Evolutionary conservation across 2,329 filamentous ascomycete genomes (phyloP).

Genomic region (Ophiostoma sp.): DNA sequence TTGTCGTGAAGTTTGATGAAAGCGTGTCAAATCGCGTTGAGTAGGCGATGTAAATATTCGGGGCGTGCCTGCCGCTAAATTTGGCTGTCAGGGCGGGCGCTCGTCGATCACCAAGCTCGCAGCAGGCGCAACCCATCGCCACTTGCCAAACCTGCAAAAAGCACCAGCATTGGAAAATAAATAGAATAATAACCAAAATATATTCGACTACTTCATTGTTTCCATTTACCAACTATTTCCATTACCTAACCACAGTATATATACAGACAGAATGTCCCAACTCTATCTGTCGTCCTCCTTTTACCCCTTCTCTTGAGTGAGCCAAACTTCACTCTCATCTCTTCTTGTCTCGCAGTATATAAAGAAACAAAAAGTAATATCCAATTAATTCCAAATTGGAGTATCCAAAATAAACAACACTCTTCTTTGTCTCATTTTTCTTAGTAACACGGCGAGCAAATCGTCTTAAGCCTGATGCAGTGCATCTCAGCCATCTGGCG

Average conservation of each 20-base stretch:
- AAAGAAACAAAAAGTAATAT: not conserved
- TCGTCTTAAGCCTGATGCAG: slow-evolving; percentile 3
- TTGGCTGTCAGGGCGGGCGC: not conserved
- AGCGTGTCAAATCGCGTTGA: not conserved
- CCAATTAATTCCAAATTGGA: slow-evolving; percentile 17
- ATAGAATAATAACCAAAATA: not conserved
- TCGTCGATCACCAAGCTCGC: not conserved
- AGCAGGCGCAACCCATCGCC: not conserved
- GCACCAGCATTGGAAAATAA: not conserved
- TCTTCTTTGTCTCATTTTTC: not conserved
- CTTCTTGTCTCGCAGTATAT: not conserved
- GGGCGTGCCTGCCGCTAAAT: not conserved
- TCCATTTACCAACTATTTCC: not conserved
- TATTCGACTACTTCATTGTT: not conserved
- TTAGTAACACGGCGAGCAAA: not conserved
- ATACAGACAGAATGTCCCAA: not conserved
- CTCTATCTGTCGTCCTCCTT: not conserved
- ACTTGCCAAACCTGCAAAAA: not conserved
- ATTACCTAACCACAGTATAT: not conserved
- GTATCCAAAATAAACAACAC: not conserved
- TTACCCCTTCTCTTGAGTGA: not conserved
- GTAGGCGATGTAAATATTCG: not conserved
- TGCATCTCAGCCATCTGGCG: slow-evolving; percentile 16
- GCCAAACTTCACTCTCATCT: not conserved
- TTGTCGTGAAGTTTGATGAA: not conserved